Conservation (phyloP, 225 moss, liverwort and hornwort species). For the Physcomitrellopsis africana region DNA sequence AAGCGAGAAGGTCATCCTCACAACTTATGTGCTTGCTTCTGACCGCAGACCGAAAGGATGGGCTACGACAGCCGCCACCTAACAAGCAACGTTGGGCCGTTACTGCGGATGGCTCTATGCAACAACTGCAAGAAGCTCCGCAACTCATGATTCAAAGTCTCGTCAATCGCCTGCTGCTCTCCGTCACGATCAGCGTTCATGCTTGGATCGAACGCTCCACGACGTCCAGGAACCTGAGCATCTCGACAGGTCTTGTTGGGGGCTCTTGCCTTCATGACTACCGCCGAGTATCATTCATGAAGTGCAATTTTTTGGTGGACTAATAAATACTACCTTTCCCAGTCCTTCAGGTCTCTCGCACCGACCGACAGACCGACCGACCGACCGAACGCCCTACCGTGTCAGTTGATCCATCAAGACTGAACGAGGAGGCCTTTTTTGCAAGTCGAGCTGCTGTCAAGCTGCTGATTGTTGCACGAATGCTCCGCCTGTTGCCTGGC, state of each 20-base stretch:
- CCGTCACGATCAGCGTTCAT: background rate
- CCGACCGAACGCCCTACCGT: background rate
- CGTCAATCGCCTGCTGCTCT: too few species aligned
- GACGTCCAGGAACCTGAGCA: conserved; percentile 16
- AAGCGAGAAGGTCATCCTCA: too few species aligned
- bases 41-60: conserved; percentile 57
- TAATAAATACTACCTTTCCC: conserved; percentile 17
- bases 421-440: conserved; percentile 28
- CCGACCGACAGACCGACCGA: background rate
- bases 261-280: conserved; percentile 39
- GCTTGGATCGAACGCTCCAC: background rate
- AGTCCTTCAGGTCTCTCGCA: background rate
- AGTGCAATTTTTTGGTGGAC: conserved; percentile 32
- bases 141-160: conserved; percentile 30
- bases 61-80: conserved; percentile 63
- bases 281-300: conserved; percentile 31
- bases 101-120: conserved; percentile 62
- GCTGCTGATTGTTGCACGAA: conserved; percentile 7
- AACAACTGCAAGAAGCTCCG: conserved; percentile 56
- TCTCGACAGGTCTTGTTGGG: conserved; percentile 29
- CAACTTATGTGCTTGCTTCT: background rate
- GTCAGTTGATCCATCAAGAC: background rate
- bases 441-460: conserved; percentile 28
- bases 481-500: background rate
- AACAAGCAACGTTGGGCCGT: conserved; percentile 41